Evolutionary conservation across 2,329 filamentous ascomycete species (phyloP).

Genomic region (Neonectria coccinea): DNA sequence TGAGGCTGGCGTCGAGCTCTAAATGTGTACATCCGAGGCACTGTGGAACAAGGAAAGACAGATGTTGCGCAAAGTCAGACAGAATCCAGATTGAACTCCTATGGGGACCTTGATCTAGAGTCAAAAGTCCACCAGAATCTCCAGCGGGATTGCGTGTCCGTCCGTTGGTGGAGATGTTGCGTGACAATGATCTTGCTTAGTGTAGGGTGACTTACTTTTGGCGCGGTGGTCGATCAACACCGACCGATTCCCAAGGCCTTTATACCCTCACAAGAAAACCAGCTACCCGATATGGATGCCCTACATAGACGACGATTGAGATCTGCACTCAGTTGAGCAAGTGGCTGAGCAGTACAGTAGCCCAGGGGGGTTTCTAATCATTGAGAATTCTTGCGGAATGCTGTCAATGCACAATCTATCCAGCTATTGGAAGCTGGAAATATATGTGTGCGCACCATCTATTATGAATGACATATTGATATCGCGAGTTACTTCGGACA

Average conservation of each 20-base stretch:
- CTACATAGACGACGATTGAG: neutral
- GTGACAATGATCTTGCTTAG: too few relatives aligned
- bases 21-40: neutral
- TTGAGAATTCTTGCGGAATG: neutral
- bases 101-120: neutral
- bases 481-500: too few relatives aligned
- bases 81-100: neutral
- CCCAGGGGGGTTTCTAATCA: neutral
- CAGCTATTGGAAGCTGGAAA: too few relatives aligned
- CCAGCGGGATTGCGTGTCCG: neutral
- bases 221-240: too few relatives aligned
- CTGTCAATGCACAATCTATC: too few relatives aligned
- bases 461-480: too few relatives aligned
- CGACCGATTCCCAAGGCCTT: too few relatives aligned
- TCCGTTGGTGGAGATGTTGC: neutral
- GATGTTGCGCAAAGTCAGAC: neutral
- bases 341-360: neutral
- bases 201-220: too few relatives aligned
- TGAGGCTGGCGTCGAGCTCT: constrained; percentile 10
- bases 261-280: too few relatives aligned
- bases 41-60: constrained; percentile 1
- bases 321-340: neutral
- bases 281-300: neutral
- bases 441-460: too few relatives aligned
- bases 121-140: neutral